Evolutionary conservation across 257 asterid species (phyloP).

Genomic region (Solanum megistacrolobum): DNA sequence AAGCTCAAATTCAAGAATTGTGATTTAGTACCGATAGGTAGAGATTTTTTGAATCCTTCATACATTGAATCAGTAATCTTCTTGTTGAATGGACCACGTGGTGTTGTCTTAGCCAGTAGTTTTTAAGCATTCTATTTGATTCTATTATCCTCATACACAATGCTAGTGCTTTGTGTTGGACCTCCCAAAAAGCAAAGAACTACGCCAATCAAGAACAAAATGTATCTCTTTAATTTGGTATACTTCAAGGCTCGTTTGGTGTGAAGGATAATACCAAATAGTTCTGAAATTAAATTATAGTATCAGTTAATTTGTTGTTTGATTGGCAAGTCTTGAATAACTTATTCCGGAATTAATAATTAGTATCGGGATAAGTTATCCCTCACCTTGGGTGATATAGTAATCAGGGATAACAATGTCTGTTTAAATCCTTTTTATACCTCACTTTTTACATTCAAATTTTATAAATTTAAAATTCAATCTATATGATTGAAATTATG

Average conservation of each 20-base stretch:
- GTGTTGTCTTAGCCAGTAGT: background rate
- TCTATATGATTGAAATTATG: background rate
- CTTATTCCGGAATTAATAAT: too few relatives aligned
- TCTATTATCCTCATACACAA: background rate
- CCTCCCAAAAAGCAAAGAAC: background rate
- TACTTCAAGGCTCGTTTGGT: background rate
- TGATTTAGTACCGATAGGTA: too few relatives aligned
- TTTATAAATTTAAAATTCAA: background rate
- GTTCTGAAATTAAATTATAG: too few relatives aligned
- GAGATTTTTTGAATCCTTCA: background rate
- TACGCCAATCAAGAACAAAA: background rate
- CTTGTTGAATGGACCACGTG: background rate
- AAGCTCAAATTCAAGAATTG: too few relatives aligned
- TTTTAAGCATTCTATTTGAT: background rate
- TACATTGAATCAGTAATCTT: background rate
- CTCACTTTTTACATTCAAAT: too few relatives aligned
- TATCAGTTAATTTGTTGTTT: too few relatives aligned
- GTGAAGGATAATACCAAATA: too few relatives aligned
- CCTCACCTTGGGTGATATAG: too few relatives aligned
- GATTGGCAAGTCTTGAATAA: too few relatives aligned
- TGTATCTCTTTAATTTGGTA: background rate
- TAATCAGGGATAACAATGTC: too few relatives aligned
- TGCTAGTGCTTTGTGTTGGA: slow-evolving; percentile 10
- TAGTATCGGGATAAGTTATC: too few relatives aligned
- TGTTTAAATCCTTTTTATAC: too few relatives aligned